Base-by-base conservation (phyloP, 1,139 yeast species). In the Yarrowia galli region DNA sequence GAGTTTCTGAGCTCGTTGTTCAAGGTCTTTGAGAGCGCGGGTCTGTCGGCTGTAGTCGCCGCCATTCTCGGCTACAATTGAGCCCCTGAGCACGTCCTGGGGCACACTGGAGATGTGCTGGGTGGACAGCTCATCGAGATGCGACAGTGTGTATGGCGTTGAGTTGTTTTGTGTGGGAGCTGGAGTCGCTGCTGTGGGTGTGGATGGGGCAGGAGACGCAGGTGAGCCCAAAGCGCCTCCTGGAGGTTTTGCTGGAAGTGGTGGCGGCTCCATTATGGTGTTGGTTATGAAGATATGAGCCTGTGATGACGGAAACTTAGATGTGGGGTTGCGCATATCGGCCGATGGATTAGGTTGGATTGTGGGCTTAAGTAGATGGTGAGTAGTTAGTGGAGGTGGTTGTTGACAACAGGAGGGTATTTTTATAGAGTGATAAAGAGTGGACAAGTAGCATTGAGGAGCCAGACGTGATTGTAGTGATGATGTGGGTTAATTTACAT, bases 1-100 rank as follows among this genome's bases (percentile, higher is more conserved):
- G 20, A 74, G 49, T 22, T 68, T 70, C 45, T 73, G 51, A n/a
- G 75, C 73, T n/a, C 69, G 63, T n/a, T 61, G 48, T 40, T 53
- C 32, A 5, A 65, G 46, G n/a, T 66, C 65, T 22, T 46, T 46
- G 38, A 61, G 66, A 13, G 63, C 65, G 4, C 63, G 42, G 1
- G 61, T 45, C 46, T 53, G 67, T 9, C 61, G 36, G 45, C 45
- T 43, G 51, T 65, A 45, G 18, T 53, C 51, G 7, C 35, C 43
- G 25, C 53, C 56, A 36, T 51, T 43, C 23, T 58, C 65, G 9
- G 36, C 48, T 23, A 56, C 56, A 28, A 65, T 65, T 23, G 63
- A 54, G 48, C 65, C 68, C 56, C 20, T 48, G 35, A 54, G 18
- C 9, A 42, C 48, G 38, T 54, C 48, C 23, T 22, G n/a, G 22